A percentile compares a stretch with the other conserved stretches of the same genome.
phyloP scores from a whole-genome alignment of 2,329 filamentous ascomycete species.

The Talaromyces rugulosus region DNA sequence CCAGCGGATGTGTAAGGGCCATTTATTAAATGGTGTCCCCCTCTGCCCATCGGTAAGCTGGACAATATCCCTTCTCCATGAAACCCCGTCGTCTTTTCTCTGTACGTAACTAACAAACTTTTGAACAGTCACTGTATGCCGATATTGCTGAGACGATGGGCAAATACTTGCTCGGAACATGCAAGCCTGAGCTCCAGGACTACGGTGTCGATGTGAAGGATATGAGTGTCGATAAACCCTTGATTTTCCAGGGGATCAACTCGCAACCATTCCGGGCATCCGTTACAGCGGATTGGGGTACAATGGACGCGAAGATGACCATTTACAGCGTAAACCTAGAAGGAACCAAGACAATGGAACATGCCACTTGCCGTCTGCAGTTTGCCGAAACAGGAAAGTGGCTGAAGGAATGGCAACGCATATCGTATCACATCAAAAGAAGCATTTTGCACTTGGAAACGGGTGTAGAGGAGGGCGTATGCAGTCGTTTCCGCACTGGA shows the following conservation, averaged over 20 bases:
- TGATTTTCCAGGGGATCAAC: slow-evolving; percentile 48
- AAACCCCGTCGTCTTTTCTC: not conserved
- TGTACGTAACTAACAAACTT: not conserved
- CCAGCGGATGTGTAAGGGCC: not conserved
- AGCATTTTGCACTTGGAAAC: not conserved
- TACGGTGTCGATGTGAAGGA: slow-evolving; percentile 28
- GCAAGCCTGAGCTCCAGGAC: slow-evolving; percentile 3
- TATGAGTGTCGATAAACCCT: slow-evolving; percentile 41
- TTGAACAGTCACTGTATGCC: slow-evolving; percentile 14
- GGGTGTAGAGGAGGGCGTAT: not conserved
- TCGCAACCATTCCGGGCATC: slow-evolving; percentile 32
- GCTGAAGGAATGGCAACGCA: slow-evolving; percentile 16
- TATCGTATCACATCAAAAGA: slow-evolving; percentile 9
- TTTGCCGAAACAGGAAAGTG: slow-evolving; percentile 18
- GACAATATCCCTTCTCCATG: not conserved
- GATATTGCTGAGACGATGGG: slow-evolving; percentile 21
- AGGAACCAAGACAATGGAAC: slow-evolving; percentile 8
- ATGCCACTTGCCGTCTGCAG: slow-evolving; percentile 7
- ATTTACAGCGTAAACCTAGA: slow-evolving; percentile 30
- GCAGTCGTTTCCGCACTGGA: not conserved
- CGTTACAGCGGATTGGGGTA: slow-evolving; percentile 30
- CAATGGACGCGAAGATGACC: slow-evolving; percentile 25
- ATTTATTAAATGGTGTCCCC: not conserved
- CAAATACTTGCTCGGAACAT: not conserved
- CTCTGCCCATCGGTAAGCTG: not conserved